Base-by-base conservation (phyloP, 1,284 basidiomycete species). In the Exobasidium rhododendri region DNA sequence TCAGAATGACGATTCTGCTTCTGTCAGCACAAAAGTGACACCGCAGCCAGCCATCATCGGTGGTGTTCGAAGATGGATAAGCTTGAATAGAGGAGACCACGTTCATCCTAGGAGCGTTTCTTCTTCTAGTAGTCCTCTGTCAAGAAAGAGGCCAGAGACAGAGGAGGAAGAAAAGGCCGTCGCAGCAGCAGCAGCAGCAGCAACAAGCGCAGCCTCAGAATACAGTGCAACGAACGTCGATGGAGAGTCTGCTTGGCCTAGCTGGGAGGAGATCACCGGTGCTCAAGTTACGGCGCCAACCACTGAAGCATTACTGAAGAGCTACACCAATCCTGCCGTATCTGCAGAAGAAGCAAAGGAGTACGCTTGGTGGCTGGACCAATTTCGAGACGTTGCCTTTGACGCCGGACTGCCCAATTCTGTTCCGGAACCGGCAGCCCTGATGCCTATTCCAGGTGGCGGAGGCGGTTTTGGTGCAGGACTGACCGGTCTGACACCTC, bases 1-100 rank as follows among this genome's bases (percentile, higher is more conserved):
- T n/a, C 20, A 29, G 26, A 49, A 11, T 43, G 3, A 24, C 2
- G 49, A 30, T 24, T 26, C 47, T 29, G 22, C n/a, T 7, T 28
- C 46, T 31, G 31, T 22, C 24, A 28, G n/a, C 14, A 24, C 47
- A 13, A 50, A 50, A 28, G 14, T 14, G 14, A 20, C 26, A 13
- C 49, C 30, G n/a, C 54, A 67, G 13, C 67, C 65, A 24, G 71
- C 70, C 7, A 62, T 74, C 28, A 71, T 74, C 6, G 73, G 73
- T 26, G 73, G 73, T 6, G 73, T 74, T 1, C 51, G 64, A 30
- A 58, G 73, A 22, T 74, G 73, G 73, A 74, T 74, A 54, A 67
- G 65, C 43, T 64, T 74, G 59, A 74, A 74, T 50, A 54, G 60
- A 59, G 67, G 13, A 59, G 63, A 40, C 56, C 0, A 63, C 56